Base-by-base conservation (phyloP, 331 rosid genomes). In the Dryas integrifolia region DNA sequence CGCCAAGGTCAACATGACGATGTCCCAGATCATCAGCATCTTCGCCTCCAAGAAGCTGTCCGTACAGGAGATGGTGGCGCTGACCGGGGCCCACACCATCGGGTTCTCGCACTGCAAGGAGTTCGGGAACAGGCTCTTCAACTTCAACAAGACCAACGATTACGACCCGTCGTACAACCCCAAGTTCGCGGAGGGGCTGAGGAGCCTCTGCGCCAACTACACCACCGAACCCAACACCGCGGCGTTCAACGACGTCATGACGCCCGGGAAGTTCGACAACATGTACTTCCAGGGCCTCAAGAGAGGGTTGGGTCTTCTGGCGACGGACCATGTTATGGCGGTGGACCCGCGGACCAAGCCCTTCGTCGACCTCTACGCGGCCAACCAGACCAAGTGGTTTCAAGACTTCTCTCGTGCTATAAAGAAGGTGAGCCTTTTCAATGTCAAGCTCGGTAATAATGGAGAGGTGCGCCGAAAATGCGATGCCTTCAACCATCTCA, bases 61-160 rank as follows among this genome's bases (percentile, higher is more conserved):
- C 0, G 15, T 73, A 5, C 83, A 79, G 64, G 88, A 86, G 38
- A 75, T 77, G 85, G 90, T 84, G 18, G 88, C 80, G 1, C 77
- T 84, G 0, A 2, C 3, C 0, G 88, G 88, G 8, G 82, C 82
- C 16, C 89, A 85, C 74, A 85, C 89, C 8, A 85, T 87, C 51
- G 87, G 89, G 8, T 76, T 80, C 38, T 76, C 88, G 6, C 92
- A 87, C 44, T 85, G 89, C 79, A 79, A 50, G 14, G 80, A 87
- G 30, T 83, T 87, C 52, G 60, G 67, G 65, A 3, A 79, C 15
- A 60, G 86, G 24, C 15, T 82, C 24, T 86, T 58, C 83, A 64
- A 79, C 0, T 85, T 87, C 80, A 77, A 76, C 74, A 55, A 74
- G 14, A 57, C 8, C 0, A 41, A 72, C 30, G 65, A 78, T 4